Evolutionary conservation across 2,329 filamentous ascomycete genomes (phyloP), one percentile per base, ranked within the genome.

Genomic region (Arthrobotrys entomopaga): DNA sequence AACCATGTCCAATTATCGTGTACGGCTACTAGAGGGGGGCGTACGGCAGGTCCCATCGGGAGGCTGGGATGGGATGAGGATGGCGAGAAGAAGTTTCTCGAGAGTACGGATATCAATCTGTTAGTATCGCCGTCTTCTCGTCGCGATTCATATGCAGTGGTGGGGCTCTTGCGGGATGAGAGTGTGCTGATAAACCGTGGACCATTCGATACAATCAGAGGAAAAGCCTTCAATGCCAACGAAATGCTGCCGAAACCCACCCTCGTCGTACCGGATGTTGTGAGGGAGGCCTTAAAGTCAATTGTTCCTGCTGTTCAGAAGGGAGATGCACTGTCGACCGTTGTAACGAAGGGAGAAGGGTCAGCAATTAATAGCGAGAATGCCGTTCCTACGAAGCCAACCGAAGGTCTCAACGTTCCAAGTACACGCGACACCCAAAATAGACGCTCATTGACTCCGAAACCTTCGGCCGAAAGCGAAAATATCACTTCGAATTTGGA

Each of bases 21-120:
- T 85, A 84, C 84, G 85, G 84, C 84, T 84, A 70, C 82, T 85
- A 71, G 81, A 83, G 16, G 84, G 83, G 77, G 86, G 89, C 82
- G 82, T 81, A 79, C 83, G 85, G 60, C 43, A 49, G 76, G 89
- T 88, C 75, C 81, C 88, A 67, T 83, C 2, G 40, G 46, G 16
- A 74, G 43, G 40, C 26, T 54, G 15, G 46, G 48, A 6, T 73
- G 54, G 50, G 70, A 74, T 65, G 82, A 84, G 50, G 83, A 85
- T 67, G 81, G 82, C 13, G 78, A 79, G 40, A 69, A 75, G 42
- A 76, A 69, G 52, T 79, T 79, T 56, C 65, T 79, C 19, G 77
- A 79, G 22, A 74, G 77, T 24, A 79, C 78, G 61, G 77, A 79
- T 66, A 78, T 79, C 20, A 76, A 78, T 53, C 50, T 70, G 75